phyloP scores from a whole-genome alignment of 2,329 filamentous ascomycete species.

The Mariannaea sp. region DNA sequence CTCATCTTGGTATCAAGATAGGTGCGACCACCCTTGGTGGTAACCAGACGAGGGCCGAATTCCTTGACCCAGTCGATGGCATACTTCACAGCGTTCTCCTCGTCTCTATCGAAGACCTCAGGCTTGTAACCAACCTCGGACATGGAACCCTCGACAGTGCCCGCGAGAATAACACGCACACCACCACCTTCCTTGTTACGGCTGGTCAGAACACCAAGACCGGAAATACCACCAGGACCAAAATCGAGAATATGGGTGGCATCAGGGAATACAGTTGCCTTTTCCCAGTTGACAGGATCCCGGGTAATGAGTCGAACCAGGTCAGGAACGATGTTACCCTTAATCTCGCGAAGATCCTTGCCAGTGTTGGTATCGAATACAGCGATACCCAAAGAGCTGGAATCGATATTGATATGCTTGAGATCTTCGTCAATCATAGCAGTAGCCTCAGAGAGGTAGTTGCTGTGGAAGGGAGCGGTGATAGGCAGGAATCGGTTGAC shows the following conservation, averaged over 20 bases:
- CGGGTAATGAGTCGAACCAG: slow-evolving; percentile 92
- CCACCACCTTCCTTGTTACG: slow-evolving; percentile 99
- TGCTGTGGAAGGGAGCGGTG: slow-evolving; percentile 97
- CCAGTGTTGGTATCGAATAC: slow-evolving; percentile 92
- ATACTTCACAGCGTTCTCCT: slow-evolving; percentile 91
- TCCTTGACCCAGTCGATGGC: slow-evolving; percentile 98
- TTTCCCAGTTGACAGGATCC: slow-evolving; percentile 95
- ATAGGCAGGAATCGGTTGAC: slow-evolving; percentile 97
- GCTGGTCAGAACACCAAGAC: slow-evolving; percentile 93
- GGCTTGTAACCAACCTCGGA: slow-evolving; percentile 96
- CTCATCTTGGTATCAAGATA: slow-evolving; percentile 98
- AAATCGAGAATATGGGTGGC: slow-evolving; percentile 97
- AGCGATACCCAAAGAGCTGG: slow-evolving; percentile 75
- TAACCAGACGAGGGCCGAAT: slow-evolving; percentile 89
- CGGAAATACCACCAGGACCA: slow-evolving; percentile 94
- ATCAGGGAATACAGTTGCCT: slow-evolving; percentile 84
- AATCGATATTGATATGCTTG: slow-evolving; percentile 77
- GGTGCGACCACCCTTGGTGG: slow-evolving; percentile 85
- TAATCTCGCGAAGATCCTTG: slow-evolving; percentile 74
- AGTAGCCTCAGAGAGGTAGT: slow-evolving; percentile 83
- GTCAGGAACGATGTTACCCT: slow-evolving; percentile 81
- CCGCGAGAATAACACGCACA: slow-evolving; percentile 93
- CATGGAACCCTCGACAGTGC: slow-evolving; percentile 88
- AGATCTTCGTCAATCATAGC: slow-evolving; percentile 85
- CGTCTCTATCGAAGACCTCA: slow-evolving; percentile 95